Evolutionary conservation across 2,329 filamentous ascomycete genomes (phyloP).

Genomic region (Purpureocillium takamizusanense): DNA sequence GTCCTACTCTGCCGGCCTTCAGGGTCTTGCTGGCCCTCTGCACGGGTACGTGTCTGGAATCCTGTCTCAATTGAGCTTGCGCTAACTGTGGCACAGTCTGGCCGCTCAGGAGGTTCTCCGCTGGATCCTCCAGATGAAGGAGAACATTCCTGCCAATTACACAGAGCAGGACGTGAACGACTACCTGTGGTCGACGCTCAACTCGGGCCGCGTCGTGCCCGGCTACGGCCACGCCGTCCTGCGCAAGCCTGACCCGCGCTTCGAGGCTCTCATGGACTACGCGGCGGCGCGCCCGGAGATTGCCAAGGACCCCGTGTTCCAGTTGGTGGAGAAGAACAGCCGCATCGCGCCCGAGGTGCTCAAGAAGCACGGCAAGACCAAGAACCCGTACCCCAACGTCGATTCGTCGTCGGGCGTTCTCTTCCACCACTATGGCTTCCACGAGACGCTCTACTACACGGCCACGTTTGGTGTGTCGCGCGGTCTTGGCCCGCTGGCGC

Average conservation of each 20-base stretch:
- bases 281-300: constrained; percentile 79
- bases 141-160: constrained; percentile 69
- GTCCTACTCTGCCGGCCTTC: constrained; percentile 89
- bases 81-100: constrained; percentile 39
- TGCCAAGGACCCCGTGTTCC: constrained; percentile 79
- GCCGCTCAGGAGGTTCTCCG: constrained; percentile 95
- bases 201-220: constrained; percentile 87
- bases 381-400: constrained; percentile 96
- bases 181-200: constrained; percentile 89
- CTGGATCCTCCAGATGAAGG: constrained; percentile 95
- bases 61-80: background rate
- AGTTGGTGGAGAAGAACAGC: constrained; percentile 87
- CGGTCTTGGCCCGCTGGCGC: constrained; percentile 78
- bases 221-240: constrained; percentile 95
- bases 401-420: constrained; percentile 88
- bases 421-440: constrained; percentile 97
- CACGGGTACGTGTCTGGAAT: constrained; percentile 35
- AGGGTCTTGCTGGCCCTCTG: constrained; percentile 83
- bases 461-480: constrained; percentile 61
- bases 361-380: constrained; percentile 94
- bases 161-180: constrained; percentile 73
- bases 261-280: constrained; percentile 95
- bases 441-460: constrained; percentile 91
- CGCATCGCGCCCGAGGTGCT: constrained; percentile 85
- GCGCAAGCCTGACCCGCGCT: constrained; percentile 92